These are phyloP conservation scores for Marsdenia floribunda DNA, from an alignment of 257 asterid species.

Conservation along the genomic window DNA sequence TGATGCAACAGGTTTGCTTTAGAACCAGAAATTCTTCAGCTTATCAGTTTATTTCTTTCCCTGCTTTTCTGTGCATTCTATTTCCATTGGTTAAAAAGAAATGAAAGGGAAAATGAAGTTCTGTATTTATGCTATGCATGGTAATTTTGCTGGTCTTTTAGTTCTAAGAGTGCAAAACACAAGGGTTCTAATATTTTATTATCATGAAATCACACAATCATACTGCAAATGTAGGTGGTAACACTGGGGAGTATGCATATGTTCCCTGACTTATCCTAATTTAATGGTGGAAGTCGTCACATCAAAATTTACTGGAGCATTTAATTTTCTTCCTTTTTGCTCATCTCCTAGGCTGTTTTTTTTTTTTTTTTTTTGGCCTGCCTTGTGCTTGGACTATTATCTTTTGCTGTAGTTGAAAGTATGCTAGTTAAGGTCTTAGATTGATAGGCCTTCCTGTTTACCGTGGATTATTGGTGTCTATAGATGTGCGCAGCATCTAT, in stretches of 20 bases:
- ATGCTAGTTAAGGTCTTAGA: no score
- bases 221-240: not conserved
- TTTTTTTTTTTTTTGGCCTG: no score
- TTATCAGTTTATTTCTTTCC: not conserved
- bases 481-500: no score
- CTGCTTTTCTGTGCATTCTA: not conserved
- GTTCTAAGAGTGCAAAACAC: not conserved
- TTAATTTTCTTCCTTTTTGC: no score
- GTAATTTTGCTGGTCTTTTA: not conserved
- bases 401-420: no score
- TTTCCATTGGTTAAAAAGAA: not conserved
- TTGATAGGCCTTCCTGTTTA: no score
- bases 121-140: not conserved
- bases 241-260: not conserved
- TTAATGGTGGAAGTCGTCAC: no score
- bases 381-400: no score
- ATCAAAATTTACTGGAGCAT: no score
- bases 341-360: no score
- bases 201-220: not conserved
- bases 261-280: not conserved
- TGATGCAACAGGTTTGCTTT: constrained; percentile 84
- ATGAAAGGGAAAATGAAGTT: not conserved
- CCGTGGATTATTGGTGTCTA: no score
- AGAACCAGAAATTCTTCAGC: not conserved
- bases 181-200: not conserved